These are phyloP conservation scores for Torulaspora globosa DNA, from an alignment of 1,139 yeast genomes.

Conservation along the genomic window DNA sequence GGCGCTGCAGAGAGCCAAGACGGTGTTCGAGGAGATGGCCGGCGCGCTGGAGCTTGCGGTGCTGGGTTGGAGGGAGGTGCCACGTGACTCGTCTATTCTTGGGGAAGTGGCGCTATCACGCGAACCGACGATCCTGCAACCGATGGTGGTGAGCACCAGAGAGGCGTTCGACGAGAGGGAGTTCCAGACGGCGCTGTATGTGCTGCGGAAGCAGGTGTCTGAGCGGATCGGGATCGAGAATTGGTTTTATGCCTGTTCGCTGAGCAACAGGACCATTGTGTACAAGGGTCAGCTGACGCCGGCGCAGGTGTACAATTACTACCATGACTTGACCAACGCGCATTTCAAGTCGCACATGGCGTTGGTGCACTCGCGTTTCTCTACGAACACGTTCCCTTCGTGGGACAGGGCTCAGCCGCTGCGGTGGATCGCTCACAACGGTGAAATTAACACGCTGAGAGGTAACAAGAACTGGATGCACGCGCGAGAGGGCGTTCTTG, in stretches of 20 bases:
- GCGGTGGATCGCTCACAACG: constrained; percentile 97
- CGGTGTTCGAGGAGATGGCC: constrained; percentile 79
- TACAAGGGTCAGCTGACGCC: constrained; percentile 98
- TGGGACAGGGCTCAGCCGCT: constrained; percentile 99
- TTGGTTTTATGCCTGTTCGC: constrained; percentile 96
- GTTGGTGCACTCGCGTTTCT: constrained; percentile 92
- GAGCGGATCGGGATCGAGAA: constrained; percentile 90
- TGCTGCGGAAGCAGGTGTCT: constrained; percentile 83
- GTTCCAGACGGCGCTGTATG: constrained; percentile 80
- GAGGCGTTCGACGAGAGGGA: constrained; percentile 58
- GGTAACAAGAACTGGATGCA: constrained; percentile 99
- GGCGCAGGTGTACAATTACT: constrained; percentile 89
- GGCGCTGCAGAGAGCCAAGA: constrained; percentile 61
- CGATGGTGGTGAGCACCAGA: constrained; percentile 69
- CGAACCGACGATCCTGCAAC: constrained; percentile 89
- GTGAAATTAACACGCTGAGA: constrained; percentile 94
- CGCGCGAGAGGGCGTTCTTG: constrained; percentile 96
- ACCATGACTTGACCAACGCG: constrained; percentile 86
- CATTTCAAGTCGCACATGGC: constrained; percentile 96
- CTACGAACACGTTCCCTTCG: constrained; percentile 96
- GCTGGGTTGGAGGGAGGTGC: constrained; percentile 94
- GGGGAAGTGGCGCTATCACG: constrained; percentile 95
- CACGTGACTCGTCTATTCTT: constrained; percentile 84
- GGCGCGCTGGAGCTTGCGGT: constrained; percentile 70
- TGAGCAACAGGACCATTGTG: constrained; percentile 83